Conservation (phyloP, 2,329 filamentous ascomycete species). For the Botrytis galanthina region DNA sequence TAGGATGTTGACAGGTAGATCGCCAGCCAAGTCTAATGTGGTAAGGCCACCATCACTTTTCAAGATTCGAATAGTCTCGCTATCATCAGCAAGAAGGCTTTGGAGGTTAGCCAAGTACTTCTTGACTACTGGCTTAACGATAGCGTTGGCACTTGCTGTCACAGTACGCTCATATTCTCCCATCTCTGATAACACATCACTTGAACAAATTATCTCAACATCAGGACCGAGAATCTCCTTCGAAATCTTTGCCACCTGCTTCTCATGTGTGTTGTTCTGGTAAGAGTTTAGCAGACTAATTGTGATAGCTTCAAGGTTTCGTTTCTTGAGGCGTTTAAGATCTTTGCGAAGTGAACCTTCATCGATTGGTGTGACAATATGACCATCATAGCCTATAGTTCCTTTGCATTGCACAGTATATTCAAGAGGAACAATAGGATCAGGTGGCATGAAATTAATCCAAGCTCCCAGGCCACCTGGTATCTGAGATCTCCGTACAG, state of each 20-base stretch:
- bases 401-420: not conserved
- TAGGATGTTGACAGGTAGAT: not conserved
- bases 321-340: not conserved
- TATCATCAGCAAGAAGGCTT: conserved; percentile 6
- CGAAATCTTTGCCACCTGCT: not conserved
- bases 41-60: conserved; percentile 19
- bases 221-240: not conserved
- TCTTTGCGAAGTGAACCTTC: conserved; percentile 1
- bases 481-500: conserved; percentile 9
- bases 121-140: conserved; percentile 5
- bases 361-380: not conserved
- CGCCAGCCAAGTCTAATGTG: conserved; percentile 1
- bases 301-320: conserved; percentile 7
- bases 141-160: conserved; percentile 9
- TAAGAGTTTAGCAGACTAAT: conserved; percentile 11
- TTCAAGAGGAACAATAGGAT: conserved; percentile 14
- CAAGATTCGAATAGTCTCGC: conserved; percentile 11
- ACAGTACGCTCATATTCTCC: conserved; percentile 12
- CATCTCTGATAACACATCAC: conserved; percentile 10
- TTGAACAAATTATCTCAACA: conserved; percentile 14
- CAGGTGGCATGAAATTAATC: not conserved
- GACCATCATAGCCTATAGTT: not conserved
- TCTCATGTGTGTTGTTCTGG: conserved; percentile 9
- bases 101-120: conserved; percentile 12
- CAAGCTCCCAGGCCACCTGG: conserved; percentile 7